phyloP scores from a whole-genome alignment of 2,329 filamentous ascomycete genomes.

The Xylaria sp. region DNA sequence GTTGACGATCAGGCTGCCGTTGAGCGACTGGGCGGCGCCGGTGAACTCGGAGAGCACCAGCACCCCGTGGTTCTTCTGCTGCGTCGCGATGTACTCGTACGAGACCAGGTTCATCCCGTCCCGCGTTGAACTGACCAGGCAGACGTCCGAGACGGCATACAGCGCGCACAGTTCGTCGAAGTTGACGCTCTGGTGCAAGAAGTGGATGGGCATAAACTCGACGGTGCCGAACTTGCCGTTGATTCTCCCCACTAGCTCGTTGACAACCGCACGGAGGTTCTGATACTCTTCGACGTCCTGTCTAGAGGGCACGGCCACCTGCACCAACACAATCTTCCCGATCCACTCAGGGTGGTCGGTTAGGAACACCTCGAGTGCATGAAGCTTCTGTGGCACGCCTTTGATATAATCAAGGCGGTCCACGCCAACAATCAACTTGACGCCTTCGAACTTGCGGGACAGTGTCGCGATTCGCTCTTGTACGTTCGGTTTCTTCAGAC shows the following conservation, averaged over 20 bases:
- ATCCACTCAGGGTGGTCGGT: constrained; percentile 98
- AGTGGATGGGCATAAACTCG: constrained; percentile 99
- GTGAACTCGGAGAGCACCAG: constrained; percentile 97
- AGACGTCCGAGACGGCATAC: constrained; percentile 90
- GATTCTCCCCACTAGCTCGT: constrained; percentile 94
- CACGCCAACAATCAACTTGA: constrained; percentile 95
- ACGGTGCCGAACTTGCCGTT: constrained; percentile 97
- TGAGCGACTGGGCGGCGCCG: constrained; percentile 90
- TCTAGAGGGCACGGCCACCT: constrained; percentile 91
- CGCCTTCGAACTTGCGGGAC: constrained; percentile 88
- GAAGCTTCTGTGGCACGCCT: constrained; percentile 95
- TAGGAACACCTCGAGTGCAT: constrained; percentile 93
- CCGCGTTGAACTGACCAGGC: constrained; percentile 90
- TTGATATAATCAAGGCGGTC: constrained; percentile 99
- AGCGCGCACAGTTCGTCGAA: constrained; percentile 95
- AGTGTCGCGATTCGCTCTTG: constrained; percentile 84
- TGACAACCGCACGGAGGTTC: constrained; percentile 91
- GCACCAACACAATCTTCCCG: constrained; percentile 92
- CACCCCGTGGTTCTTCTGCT: constrained; percentile 85
- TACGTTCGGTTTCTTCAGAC: constrained; percentile 81
- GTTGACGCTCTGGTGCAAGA: constrained; percentile 92
- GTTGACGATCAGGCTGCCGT: constrained; percentile 92
- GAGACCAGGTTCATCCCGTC: constrained; percentile 99
- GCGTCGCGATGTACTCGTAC: constrained; percentile 96
- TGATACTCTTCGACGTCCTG: constrained; percentile 98